These are phyloP conservation scores for Chenopodium quinoa DNA, from an alignment of 148 eudicot genomes.

Conservation along the genomic window DNA sequence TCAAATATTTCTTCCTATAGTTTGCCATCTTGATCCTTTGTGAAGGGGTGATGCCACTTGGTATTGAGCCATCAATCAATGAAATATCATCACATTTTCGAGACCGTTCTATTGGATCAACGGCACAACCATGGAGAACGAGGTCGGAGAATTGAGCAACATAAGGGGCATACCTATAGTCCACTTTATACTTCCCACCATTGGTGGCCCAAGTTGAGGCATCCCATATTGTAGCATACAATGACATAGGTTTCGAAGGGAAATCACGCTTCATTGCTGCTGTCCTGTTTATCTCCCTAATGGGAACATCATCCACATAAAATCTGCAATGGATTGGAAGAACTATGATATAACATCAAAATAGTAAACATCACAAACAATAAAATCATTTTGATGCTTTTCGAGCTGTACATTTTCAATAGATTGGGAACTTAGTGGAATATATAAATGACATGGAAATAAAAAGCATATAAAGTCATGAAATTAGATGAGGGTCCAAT, in stretches of 20 bases:
- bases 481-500: constrained; percentile 24
- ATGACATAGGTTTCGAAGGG: constrained; percentile 88
- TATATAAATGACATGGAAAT: constrained; percentile 14
- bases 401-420: constrained; percentile 18
- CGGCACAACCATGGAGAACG: constrained; percentile 81
- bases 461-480: constrained; percentile 6
- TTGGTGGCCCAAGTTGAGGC: constrained; percentile 92
- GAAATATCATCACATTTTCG: constrained; percentile 34
- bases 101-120: constrained; percentile 56
- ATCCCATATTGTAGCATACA: constrained; percentile 93
- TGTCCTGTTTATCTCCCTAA: constrained; percentile 70
- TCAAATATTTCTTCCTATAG: constrained; percentile 67
- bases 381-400: constrained; percentile 3
- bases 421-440: constrained; percentile 22
- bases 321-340: constrained; percentile 47
- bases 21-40: constrained; percentile 58
- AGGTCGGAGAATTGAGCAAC: constrained; percentile 69
- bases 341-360: constrained; percentile 15
- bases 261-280: constrained; percentile 71
- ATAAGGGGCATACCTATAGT: constrained; percentile 86
- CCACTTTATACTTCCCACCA: constrained; percentile 79
- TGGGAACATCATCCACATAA: constrained; percentile 76
- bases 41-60: constrained; percentile 35
- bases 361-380: constrained; percentile 6
- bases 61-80: constrained; percentile 26